Evolutionary conservation across 1,139 yeast genomes (phyloP), one percentile per base, ranked within the genome.

Genomic region (Lodderomyces metapsilosis): DNA sequence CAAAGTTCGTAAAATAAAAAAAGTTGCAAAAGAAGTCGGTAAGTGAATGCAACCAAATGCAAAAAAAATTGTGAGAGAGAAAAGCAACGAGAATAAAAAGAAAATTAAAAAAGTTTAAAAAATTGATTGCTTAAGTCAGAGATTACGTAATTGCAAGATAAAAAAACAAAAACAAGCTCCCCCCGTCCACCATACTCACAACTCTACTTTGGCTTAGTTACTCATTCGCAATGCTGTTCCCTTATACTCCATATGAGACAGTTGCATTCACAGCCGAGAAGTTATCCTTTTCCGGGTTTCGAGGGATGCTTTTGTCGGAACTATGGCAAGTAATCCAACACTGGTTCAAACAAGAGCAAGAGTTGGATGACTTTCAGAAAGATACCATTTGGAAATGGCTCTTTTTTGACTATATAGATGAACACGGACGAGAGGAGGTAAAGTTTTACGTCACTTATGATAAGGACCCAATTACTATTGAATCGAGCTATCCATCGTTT

Each of bases 301-400:
- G 50, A 35, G 75, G 75, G 0, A 39, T 68, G 8, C 33, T 61
- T 0, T 47, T 68, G 18, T 39, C 47, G 16, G 66, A 66, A 24
- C 42, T 69, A 37, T 69, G 75, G 75, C 28, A n/a, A 1, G 43
- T 51, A 10, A 53, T 68, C 9, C 43, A 52, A 8, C 8, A 36
- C 1, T 60, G 56, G 42, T 48, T 64, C 34, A 43, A 48, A 4
- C 57, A 51, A 49, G 20, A 27, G 15, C 39, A 43, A 2, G 42
- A 43, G 20, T 34, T 67, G 10, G 74, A 69, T 52, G 49, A 49
- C 5, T 67, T 50, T 48, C 68, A 64, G 43, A 68, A 67, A 48
- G 64, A 60, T 47, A 55, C 62, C 5, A 58, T 69, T 13, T 69
- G 75, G 75, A 64, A 62, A 44, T 68, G 74, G 74, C 40, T 69